These are phyloP conservation scores for Dactylonectria estremocensis DNA, from an alignment of 2,329 filamentous ascomycete genomes.

Conservation along the genomic window DNA sequence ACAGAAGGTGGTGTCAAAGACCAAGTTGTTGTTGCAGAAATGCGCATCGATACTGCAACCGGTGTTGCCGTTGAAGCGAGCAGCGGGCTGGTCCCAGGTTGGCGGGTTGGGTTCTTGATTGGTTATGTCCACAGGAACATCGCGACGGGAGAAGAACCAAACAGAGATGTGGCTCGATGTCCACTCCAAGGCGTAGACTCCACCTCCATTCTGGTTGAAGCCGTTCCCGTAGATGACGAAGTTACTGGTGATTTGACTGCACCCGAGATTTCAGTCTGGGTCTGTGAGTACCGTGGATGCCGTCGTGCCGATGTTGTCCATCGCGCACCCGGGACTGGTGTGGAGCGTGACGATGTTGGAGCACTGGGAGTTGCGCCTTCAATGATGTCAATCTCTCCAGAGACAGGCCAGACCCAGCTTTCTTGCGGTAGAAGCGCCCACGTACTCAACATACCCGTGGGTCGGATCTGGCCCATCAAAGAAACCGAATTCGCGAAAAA, in stretches of 20 bases:
- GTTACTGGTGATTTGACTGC: conserved; percentile 62
- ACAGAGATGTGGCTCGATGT: conserved; percentile 76
- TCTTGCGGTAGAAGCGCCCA: conserved; percentile 67
- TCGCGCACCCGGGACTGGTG: conserved; percentile 70
- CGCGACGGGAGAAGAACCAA: conserved; percentile 79
- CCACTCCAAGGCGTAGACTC: conserved; percentile 80
- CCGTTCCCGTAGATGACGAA: conserved; percentile 67
- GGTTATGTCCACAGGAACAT: conserved; percentile 73
- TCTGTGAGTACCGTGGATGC: conserved; percentile 59
- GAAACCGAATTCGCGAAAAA: conserved; percentile 65
- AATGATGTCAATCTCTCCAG: conserved; percentile 81
- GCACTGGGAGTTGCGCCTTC: conserved; percentile 74
- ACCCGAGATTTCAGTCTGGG: conserved; percentile 73
- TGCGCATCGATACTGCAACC: conserved; percentile 76
- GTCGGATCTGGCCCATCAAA: conserved; percentile 73
- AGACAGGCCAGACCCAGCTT: conserved; percentile 68
- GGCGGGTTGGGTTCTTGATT: conserved; percentile 71
- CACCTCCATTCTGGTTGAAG: conserved; percentile 76
- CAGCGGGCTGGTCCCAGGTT: conserved; percentile 75
- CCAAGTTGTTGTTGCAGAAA: conserved; percentile 79
- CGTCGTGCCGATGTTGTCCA: conserved; percentile 62
- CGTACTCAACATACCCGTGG: conserved; percentile 77
- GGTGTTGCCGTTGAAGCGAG: conserved; percentile 73
- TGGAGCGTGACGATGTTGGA: conserved; percentile 75
- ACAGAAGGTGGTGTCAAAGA: conserved; percentile 84